Percentiles rank a stretch among this genome's conserved stretches.
phyloP scores from a whole-genome alignment of 148 eudicot genomes.

The Chenopodium suecicum region DNA sequence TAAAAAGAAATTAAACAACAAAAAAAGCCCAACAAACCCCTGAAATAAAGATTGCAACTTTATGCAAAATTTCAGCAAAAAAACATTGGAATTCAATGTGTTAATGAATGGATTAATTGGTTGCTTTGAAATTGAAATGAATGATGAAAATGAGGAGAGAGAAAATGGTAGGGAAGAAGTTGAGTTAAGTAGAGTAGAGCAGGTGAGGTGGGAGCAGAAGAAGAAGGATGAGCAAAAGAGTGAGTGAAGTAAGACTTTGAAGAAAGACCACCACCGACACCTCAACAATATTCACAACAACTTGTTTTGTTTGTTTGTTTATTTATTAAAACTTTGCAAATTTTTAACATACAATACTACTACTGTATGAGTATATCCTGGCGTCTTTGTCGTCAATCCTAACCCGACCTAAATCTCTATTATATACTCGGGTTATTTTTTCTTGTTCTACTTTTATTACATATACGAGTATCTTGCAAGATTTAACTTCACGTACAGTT shows the following conservation, averaged over 20 bases:
- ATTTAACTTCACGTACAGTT: too few species aligned
- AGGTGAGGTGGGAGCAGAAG: not conserved
- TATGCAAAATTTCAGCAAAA: not conserved
- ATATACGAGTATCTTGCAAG: too few species aligned
- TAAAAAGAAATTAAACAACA: not conserved
- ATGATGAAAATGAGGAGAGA: constrained; percentile 16
- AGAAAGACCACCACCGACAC: constrained; percentile 24
- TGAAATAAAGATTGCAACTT: not conserved
- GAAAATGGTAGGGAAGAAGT: not conserved
- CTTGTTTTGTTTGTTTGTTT: not conserved
- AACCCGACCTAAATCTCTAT: not conserved
- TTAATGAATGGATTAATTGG: not conserved
- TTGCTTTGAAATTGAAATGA: constrained; percentile 12
- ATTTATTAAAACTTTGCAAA: not conserved
- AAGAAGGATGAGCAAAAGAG: not conserved
- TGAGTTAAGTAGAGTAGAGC: not conserved
- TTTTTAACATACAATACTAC: too few species aligned
- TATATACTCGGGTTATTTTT: not conserved
- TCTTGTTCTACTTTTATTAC: too few species aligned
- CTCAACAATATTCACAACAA: not conserved
- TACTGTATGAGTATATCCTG: not conserved
- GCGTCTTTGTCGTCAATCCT: not conserved
- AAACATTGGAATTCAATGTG: not conserved
- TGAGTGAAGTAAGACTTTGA: not conserved
- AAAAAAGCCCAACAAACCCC: constrained; percentile 14